Base-by-base conservation (phyloP, 495 filamentous ascomycete species). In the Penicillium steckii region DNA sequence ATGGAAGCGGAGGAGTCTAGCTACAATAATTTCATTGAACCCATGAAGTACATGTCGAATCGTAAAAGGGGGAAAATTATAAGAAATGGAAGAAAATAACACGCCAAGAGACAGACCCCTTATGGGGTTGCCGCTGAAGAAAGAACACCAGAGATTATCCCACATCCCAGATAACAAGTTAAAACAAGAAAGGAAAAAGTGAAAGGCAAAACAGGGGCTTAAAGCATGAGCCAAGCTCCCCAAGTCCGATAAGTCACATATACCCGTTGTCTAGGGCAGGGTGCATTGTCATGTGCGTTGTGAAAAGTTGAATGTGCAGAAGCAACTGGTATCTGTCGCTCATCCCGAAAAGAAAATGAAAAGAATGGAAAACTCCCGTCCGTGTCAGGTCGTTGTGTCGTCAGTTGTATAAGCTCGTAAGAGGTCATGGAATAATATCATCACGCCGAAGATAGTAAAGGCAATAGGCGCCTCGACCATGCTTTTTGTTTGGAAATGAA, bases 391-490 rank as follows among this genome's bases (percentile, higher is more conserved):
- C 50, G 38, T 47, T 57, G 46, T 47, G 53, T 64, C 61, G 51
- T 64, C 48, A 61, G 57, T 59, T 57, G 54, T 63, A 63, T 50
- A 64, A 42, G 35, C 50, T 68, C 60, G 46, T 67, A 50, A 50
- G 49, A 47, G 51, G 48, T 65, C 58, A 56, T 60, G 40, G 56
- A 49, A 53, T 52, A 56, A 44, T 44, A 46, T 50, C 18, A 54
- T 55, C 45, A 55, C 52, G 56, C 54, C 38, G 48, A 46, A 44
- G 58, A 56, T 38, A 53, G 38, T 41, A 56, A n/a, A 46, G 44
- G 21, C 30, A 22, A 47, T 49, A 27, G 48, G 47, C 46, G 44
- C 59, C 49, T 58, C 47, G 53, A 47, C 51, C 52, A 57, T 60
- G 42, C 43, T 47, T 38, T 48, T 52, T 35, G 44, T 41, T 9